Base-by-base conservation (phyloP, 23 red algal genomes). In the Gracilaria gracilis region DNA sequence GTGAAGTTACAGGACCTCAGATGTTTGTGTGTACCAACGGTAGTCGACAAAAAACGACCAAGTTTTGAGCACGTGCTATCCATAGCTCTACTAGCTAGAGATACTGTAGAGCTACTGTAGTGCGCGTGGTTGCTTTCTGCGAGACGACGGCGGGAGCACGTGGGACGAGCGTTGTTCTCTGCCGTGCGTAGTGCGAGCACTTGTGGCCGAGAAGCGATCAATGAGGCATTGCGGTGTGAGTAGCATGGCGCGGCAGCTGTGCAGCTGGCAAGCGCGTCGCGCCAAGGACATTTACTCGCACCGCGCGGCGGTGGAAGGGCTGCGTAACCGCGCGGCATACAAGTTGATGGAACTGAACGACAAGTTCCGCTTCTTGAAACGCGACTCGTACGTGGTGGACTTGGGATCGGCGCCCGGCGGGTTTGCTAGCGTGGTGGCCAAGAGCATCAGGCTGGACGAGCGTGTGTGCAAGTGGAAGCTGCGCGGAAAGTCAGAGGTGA, bases 331-430 rank as follows among this genome's bases (percentile, higher is more conserved):
- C 49, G 95, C 95, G 19, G 95, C 95, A 36, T 97, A 77, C 81
- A 97, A 97, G 76, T 85, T 97, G 4, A 50, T 73, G 5, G 90
- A 93, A 38, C 93, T 97, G 9, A 76, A 93, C 16, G 70, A 93
- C 19, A 65, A 59, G 32, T 82, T 54, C 38, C 73, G 51, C 50
- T 61, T 54, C 21, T 89, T 96, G 21, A 69, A 85, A n/a, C 88
- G 77, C 36, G 79, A 80, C 44, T 74, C 95, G 1, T 67, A 58
- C 38, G 95, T 97, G 27, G 85, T 97, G 24, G 95, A 97, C 57
- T 65, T 97, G 47, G 95, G 95, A 24, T 81, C 95, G 14, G 83
- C 95, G n/a, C 95, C 95, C 8, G 95, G 95, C 71, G 95, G 95
- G 21, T 97, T 91, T 75, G 74, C 95, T 0, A 54, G 36, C n/a